Evolutionary conservation across 306 rosid species (phyloP).

Genomic region (Hippophae tibetana): DNA sequence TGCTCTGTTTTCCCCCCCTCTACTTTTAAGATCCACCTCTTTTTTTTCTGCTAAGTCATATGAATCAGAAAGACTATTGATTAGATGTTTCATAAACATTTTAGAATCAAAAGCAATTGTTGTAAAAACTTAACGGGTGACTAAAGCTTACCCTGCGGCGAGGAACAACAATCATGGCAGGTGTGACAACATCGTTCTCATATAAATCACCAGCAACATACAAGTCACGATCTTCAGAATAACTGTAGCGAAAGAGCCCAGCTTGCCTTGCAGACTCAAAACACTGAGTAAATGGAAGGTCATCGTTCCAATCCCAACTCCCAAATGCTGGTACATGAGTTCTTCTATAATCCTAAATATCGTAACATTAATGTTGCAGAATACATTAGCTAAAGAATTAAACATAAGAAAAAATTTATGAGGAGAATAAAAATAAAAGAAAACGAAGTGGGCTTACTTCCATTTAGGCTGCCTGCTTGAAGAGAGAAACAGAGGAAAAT

Average conservation of each 20-base stretch:
- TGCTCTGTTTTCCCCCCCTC: too few species aligned
- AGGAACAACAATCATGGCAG: slow-evolving; percentile 86
- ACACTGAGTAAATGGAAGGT: slow-evolving; percentile 74
- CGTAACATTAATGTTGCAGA: too few species aligned
- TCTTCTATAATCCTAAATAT: slow-evolving; percentile 47
- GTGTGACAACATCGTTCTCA: slow-evolving; percentile 55
- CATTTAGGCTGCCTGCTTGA: too few species aligned
- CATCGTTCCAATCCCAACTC: slow-evolving; percentile 90
- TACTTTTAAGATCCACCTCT: too few species aligned
- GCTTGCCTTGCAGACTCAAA: slow-evolving; percentile 70
- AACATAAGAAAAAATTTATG: too few species aligned
- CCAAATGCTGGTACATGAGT: slow-evolving; percentile 78
- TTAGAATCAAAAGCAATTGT: background rate
- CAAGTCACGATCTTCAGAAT: slow-evolving; percentile 53
- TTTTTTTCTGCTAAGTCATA: too few species aligned
- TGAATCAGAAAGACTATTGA: too few species aligned
- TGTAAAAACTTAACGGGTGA: background rate
- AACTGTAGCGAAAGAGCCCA: slow-evolving; percentile 42
- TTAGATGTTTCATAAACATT: too few species aligned
- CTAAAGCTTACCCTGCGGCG: slow-evolving; percentile 44
- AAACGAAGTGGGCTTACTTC: too few species aligned
- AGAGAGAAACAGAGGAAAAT: too few species aligned
- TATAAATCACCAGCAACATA: slow-evolving; percentile 68
- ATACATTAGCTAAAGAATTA: too few species aligned
- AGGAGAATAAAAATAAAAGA: too few species aligned